Percentiles rank a stretch among this genome's conserved stretches.
Conservation (phyloP, 805 yeast species). For the Wickerhamomyces xylosicus region DNA sequence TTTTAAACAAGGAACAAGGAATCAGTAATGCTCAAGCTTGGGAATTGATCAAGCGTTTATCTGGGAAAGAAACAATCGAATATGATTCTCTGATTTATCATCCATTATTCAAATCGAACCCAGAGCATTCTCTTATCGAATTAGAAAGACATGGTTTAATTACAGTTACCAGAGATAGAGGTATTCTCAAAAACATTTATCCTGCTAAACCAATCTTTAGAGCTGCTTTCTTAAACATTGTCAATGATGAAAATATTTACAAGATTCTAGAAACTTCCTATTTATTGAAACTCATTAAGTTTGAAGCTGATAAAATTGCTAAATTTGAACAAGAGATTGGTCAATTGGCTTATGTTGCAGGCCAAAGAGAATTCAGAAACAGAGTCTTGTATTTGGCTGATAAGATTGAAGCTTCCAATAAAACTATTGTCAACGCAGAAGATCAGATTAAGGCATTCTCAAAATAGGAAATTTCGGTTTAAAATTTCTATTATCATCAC, state of each 20-base stretch:
- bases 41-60: constrained; percentile 61
- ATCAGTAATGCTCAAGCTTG: constrained; percentile 81
- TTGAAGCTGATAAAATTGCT: constrained; percentile 53
- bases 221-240: constrained; percentile 67
- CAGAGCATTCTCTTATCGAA: constrained; percentile 47
- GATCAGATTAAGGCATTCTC: constrained; percentile 26
- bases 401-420: constrained; percentile 56
- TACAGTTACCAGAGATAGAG: constrained; percentile 63
- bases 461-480: too few relatives aligned
- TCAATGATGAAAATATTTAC: constrained; percentile 42
- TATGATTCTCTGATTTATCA: constrained; percentile 43
- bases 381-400: constrained; percentile 57
- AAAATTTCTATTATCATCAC: too few relatives aligned
- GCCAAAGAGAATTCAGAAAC: constrained; percentile 42
- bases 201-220: constrained; percentile 81
- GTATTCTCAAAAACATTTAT: constrained; percentile 50
- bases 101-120: constrained; percentile 49
- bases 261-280: constrained; percentile 58
- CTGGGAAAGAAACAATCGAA: constrained; percentile 33
- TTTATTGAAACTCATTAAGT: constrained; percentile 38
- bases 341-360: constrained; percentile 41
- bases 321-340: constrained; percentile 64
- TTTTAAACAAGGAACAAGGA: constrained; percentile 39
- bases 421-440: constrained; percentile 38
- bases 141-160: constrained; percentile 77